A percentile compares a stretch with the other conserved stretches of the same genome.
Conservation (phyloP, 2,329 filamentous ascomycete species). For the Stachybotrys echinatus region DNA sequence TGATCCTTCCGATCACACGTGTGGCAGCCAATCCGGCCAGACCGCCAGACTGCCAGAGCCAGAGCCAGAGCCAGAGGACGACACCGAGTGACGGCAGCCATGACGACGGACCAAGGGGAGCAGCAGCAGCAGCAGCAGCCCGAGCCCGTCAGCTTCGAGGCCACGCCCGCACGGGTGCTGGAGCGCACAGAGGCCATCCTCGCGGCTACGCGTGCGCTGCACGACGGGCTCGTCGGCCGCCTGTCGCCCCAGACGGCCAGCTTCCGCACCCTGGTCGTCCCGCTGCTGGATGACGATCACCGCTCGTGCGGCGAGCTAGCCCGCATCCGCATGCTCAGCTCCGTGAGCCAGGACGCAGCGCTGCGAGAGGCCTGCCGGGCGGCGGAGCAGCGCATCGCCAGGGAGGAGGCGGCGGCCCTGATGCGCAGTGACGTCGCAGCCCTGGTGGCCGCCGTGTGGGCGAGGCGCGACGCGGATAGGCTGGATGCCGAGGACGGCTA, state of each 20-base stretch:
- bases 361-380: slow-evolving; percentile 20
- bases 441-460: slow-evolving; percentile 14
- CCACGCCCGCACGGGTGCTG: slow-evolving; percentile 9
- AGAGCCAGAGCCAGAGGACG: too few species aligned
- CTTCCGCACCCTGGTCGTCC: slow-evolving; percentile 13
- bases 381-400: slow-evolving; percentile 14
- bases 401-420: slow-evolving; percentile 9
- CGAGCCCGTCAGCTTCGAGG: slow-evolving; percentile 12
- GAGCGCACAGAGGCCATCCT: slow-evolving; percentile 27
- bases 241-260: slow-evolving; percentile 13
- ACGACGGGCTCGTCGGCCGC: slow-evolving; percentile 12
- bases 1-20: too few species aligned
- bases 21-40: too few species aligned
- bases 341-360: slow-evolving; percentile 14
- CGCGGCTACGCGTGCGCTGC: slow-evolving; percentile 8
- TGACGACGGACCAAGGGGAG: too few species aligned
- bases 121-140: slow-evolving; percentile 11
- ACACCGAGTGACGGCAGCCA: too few species aligned
- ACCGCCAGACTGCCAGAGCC: too few species aligned
- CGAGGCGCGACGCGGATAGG: slow-evolving; percentile 8
- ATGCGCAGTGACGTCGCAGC: slow-evolving; percentile 18
- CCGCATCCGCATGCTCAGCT: slow-evolving; percentile 16
- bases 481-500: slow-evolving; percentile 15
- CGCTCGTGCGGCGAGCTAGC: slow-evolving; percentile 7
- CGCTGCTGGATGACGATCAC: slow-evolving; percentile 16